Evolutionary conservation across 257 asterid genomes (phyloP).

Genomic region (Ophiorrhiza pumila): DNA sequence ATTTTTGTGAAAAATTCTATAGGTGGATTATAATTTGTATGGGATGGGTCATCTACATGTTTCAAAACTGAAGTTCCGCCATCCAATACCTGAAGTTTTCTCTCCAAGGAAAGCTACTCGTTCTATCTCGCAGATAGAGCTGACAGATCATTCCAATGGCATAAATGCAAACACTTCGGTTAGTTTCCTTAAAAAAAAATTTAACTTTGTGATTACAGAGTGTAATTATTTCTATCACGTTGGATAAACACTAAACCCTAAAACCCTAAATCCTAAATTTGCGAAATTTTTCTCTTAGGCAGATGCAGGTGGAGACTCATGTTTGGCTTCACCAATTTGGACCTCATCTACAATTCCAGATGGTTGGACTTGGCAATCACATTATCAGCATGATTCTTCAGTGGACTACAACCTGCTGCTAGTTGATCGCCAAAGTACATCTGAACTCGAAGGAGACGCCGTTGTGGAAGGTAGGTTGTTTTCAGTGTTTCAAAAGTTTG

Average conservation of each 20-base stretch:
- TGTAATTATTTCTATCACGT: conserved; percentile 13
- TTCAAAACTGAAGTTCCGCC: conserved; percentile 78
- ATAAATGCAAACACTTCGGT: conserved; percentile 45
- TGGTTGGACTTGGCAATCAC: conserved; percentile 68
- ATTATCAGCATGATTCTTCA: conserved; percentile 43
- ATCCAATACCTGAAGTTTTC: conserved; percentile 70
- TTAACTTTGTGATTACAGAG: too few species aligned
- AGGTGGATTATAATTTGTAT: conserved; percentile 88
- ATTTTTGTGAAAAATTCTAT: conserved; percentile 24
- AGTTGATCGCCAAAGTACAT: conserved; percentile 67
- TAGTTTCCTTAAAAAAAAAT: too few species aligned
- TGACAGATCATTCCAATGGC: conserved; percentile 29
- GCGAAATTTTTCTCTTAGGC: conserved; percentile 50
- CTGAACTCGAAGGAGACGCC: conserved; percentile 95
- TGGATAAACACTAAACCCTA: too few species aligned
- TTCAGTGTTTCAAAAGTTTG: conserved; percentile 15
- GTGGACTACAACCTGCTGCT: conserved; percentile 36
- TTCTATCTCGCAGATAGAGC: conserved; percentile 29
- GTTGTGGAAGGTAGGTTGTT: conserved; percentile 61
- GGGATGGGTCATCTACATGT: conserved; percentile 95
- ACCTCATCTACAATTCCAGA: conserved; percentile 75
- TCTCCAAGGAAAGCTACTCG: conserved; percentile 34
- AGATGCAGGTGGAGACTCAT: conserved; percentile 41
- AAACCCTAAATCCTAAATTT: too few species aligned
- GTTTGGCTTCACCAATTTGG: conserved; percentile 51